Evolutionary conservation across 2,329 filamentous ascomycete genomes (phyloP), one percentile per base, ranked within the genome.

Genomic region (Orbilia brochopaga): DNA sequence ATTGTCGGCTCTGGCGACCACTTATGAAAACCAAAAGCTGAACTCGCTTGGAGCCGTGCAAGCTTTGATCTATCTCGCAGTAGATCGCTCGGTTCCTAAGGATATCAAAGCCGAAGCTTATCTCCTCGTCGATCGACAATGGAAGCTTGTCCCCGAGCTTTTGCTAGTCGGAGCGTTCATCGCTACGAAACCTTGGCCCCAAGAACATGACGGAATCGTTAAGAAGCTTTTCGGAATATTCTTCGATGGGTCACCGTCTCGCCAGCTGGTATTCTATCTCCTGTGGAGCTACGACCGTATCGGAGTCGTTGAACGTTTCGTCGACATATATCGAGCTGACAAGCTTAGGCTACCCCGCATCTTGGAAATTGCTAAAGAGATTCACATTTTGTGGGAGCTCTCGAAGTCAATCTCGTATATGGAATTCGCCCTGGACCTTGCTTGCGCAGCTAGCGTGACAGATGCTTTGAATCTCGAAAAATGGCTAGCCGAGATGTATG

Each of bases 201-300:
- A 77, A 60, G 79, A 81, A 19, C 82, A 84, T 55, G 80, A 83
- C 57, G 82, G 79, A 69, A 81, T 83, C 51, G 79, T 84, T 32
- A 79, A 81, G 60, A 73, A 77, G 63, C 79, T 83, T 21, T 75
- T 78, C 46, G 74, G 74, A 13, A 55, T 75, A n/a, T 77, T 78
- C 56, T 78, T 77, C 24, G 74, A 77, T 17, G 74, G 75, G 5
- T 76, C 77, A 35, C 74, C 76, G 2, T 76, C 76, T 37, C 74
- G 75, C 51, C 76, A 77, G 27, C 55, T 77, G n/a, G 93, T 96
- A 13, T 85, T 99, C 65, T 89, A 96, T 78, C 92, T 91, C 67
- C 82, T 96, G 4, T 97, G 93, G 92, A 88, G 89, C 75, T 92
- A 94, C 78, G 91, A 97, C 78, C 90, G 88, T 75, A 85, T 88